Evolutionary conservation across 176 grass and related monocot species (phyloP).

Genomic region (Oryza glaberrima): DNA sequence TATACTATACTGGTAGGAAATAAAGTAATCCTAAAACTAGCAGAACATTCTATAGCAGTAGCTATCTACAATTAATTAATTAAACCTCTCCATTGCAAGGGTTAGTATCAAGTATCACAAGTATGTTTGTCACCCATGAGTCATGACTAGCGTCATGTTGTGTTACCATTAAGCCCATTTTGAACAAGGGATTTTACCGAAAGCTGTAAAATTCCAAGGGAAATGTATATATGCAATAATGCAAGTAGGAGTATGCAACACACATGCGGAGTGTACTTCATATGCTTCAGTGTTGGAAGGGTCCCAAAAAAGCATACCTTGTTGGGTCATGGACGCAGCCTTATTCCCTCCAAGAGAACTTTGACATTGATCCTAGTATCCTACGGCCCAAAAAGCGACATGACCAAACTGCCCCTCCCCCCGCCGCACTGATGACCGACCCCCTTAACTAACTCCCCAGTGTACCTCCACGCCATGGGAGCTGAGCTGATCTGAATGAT

Average conservation of each 20-base stretch:
- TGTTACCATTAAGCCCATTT: not conserved
- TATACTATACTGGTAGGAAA: not conserved
- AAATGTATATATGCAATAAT: not conserved
- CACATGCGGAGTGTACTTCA: not conserved
- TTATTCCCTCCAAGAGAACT: slow-evolving; percentile 43
- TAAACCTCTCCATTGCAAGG: not conserved
- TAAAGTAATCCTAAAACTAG: not conserved
- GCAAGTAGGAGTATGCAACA: not conserved
- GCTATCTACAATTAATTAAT: not conserved
- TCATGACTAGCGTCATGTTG: not conserved
- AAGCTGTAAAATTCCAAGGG: not conserved
- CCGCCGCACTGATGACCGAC: not conserved
- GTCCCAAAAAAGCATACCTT: slow-evolving; percentile 43
- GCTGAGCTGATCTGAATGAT: slow-evolving; percentile 13
- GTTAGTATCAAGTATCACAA: not conserved
- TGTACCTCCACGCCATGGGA: slow-evolving; percentile 35
- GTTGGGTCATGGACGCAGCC: slow-evolving; percentile 49
- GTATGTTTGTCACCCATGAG: not conserved
- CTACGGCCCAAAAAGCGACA: not conserved
- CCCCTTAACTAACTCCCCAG: not conserved
- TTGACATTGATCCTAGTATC: slow-evolving; percentile 31
- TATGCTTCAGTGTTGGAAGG: slow-evolving; percentile 31
- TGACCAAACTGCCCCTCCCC: slow-evolving; percentile 47
- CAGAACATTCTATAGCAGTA: not conserved
- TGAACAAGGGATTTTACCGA: not conserved